These are phyloP conservation scores for Elongisporangium senticosum DNA, from an alignment of 352 stramenopile species.

Conservation along the genomic window DNA sequence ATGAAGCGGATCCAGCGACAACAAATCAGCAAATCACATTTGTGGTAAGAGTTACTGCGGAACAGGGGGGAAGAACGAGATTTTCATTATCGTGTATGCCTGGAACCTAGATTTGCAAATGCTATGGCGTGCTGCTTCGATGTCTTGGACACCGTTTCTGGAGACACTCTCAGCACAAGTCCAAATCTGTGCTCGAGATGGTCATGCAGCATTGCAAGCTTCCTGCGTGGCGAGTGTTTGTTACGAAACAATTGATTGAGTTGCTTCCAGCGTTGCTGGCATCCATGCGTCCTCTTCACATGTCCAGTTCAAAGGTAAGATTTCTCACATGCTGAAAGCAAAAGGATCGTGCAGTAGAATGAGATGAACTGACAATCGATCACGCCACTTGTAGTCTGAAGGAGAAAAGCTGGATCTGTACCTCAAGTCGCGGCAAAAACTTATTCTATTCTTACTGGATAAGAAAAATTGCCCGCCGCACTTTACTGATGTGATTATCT, in stretches of 20 bases:
- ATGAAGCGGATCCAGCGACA: slow-evolving; percentile 55
- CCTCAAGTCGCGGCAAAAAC: slow-evolving; percentile 41
- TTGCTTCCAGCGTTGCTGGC: slow-evolving; percentile 56
- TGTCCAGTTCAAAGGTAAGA: slow-evolving; percentile 20
- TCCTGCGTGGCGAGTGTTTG: slow-evolving; percentile 61
- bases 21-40: slow-evolving; percentile 71
- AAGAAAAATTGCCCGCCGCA: slow-evolving; percentile 33
- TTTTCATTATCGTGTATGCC: slow-evolving; percentile 2
- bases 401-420: slow-evolving; percentile 51
- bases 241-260: slow-evolving; percentile 79
- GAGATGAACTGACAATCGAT: slow-evolving; percentile 6
- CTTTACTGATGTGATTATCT: slow-evolving; percentile 45
- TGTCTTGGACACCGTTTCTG: slow-evolving; percentile 81
- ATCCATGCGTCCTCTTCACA: slow-evolving; percentile 62
- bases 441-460: slow-evolving; percentile 60
- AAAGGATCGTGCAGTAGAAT: background rate
- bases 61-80: background rate
- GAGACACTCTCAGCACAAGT: slow-evolving; percentile 72
- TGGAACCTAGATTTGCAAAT: slow-evolving; percentile 61
- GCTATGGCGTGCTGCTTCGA: slow-evolving; percentile 64
- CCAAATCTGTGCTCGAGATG: slow-evolving; percentile 58
- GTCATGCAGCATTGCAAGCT: slow-evolving; percentile 64
- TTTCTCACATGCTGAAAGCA: slow-evolving; percentile 13
- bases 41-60: slow-evolving; percentile 36
- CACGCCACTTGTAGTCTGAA: slow-evolving; percentile 24